These are phyloP conservation scores for Suillus subalutaceus DNA, from an alignment of 768 basidiomycete species.

Conservation along the genomic window DNA sequence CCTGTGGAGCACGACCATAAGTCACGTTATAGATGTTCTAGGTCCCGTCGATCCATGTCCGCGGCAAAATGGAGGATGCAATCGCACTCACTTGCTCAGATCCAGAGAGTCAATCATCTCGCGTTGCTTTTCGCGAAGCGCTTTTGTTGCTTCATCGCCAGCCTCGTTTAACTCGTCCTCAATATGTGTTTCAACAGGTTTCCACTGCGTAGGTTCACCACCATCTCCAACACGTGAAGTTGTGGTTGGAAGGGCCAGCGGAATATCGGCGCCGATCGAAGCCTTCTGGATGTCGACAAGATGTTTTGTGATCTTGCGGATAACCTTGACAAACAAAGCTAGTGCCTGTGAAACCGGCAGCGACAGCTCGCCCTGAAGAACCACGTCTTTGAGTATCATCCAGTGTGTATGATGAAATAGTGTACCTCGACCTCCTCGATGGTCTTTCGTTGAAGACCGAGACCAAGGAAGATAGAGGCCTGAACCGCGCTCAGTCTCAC, in stretches of 20 bases:
- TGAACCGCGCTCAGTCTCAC: constrained; percentile 84
- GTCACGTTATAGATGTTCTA: constrained; percentile 20
- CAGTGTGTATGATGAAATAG: constrained; percentile 1
- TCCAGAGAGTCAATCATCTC: constrained; percentile 90
- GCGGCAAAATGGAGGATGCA: not conserved
- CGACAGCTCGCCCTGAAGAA: constrained; percentile 68
- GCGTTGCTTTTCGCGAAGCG: constrained; percentile 70
- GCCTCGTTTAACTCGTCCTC: constrained; percentile 78
- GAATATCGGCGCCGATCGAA: constrained; percentile 68
- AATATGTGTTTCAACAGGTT: constrained; percentile 48
- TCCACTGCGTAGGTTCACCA: constrained; percentile 35
- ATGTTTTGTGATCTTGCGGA: constrained; percentile 80
- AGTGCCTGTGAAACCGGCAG: constrained; percentile 86
- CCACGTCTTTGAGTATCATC: not conserved
- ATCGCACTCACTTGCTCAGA: constrained; percentile 72
- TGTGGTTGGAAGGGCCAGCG: constrained; percentile 38
- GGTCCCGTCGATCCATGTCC: constrained; percentile 13
- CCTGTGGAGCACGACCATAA: constrained; percentile 38
- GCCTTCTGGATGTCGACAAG: constrained; percentile 80
- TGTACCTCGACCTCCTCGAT: constrained; percentile 88
- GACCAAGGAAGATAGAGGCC: constrained; percentile 84
- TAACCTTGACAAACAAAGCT: constrained; percentile 88
- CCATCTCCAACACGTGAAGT: constrained; percentile 14
- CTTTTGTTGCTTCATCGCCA: constrained; percentile 62
- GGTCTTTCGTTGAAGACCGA: constrained; percentile 87